phyloP scores from a whole-genome alignment of 2,329 filamentous ascomycete species.

The Epichloe scottii region DNA sequence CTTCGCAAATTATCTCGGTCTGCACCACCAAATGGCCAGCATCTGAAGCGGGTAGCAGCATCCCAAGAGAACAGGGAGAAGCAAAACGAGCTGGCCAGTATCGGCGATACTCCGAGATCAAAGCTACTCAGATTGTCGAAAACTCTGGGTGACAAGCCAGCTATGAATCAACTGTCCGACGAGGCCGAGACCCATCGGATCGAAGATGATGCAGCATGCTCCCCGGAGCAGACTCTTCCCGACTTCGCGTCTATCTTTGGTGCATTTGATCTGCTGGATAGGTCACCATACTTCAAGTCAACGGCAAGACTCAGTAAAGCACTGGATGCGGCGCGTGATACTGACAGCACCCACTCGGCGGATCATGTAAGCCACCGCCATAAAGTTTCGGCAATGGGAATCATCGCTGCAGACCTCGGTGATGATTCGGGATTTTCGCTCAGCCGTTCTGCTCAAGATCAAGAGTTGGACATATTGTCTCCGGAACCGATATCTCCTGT shows the following conservation, averaged over 20 bases:
- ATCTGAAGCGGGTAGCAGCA: neutral
- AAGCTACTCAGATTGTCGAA: neutral
- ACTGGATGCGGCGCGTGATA: neutral
- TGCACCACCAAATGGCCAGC: slow-evolving; percentile 2
- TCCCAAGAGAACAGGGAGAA: neutral
- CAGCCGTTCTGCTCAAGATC: slow-evolving; percentile 4
- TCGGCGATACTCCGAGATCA: neutral
- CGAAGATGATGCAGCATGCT: slow-evolving; percentile 1
- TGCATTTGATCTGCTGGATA: slow-evolving; percentile 16
- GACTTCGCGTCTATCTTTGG: slow-evolving; percentile 18
- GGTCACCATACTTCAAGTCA: slow-evolving; percentile 11
- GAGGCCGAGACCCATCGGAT: neutral
- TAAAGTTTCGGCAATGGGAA: slow-evolving; percentile 13
- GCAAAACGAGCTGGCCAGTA: neutral
- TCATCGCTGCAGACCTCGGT: slow-evolving; percentile 8
- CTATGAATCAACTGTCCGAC: neutral
- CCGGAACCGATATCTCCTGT: slow-evolving; percentile 37
- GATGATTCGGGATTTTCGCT: slow-evolving; percentile 3
- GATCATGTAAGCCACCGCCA: slow-evolving; percentile 10
- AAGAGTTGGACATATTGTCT: slow-evolving; percentile 24
- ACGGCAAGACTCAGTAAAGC: slow-evolving; percentile 3
- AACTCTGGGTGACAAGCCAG: neutral
- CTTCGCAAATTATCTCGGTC: slow-evolving; percentile 2
- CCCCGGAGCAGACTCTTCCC: slow-evolving; percentile 13
- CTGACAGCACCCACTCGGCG: slow-evolving; percentile 2